Evolutionary conservation across 306 rosid genomes (phyloP), one percentile per base, ranked within the genome.

Genomic region (Chamaecrista fasciculata): DNA sequence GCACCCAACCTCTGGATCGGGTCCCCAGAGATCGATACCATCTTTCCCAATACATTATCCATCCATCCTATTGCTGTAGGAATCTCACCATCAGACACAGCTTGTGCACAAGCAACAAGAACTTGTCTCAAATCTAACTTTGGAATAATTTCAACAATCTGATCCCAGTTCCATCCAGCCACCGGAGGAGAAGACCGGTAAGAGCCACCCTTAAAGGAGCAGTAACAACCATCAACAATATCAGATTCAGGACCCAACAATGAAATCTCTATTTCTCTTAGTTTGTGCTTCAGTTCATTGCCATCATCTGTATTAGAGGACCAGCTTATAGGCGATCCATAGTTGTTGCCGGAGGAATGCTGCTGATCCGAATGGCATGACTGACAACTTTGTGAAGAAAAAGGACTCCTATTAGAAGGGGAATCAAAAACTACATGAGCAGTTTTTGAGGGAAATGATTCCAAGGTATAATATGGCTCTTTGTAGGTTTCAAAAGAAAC

Each of bases 1-100:
- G 98, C 96, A 44, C 98, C 91, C 72, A 92, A 31, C 52, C 98
- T 81, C 59, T 92, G 91, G 25, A 70, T 46, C 58, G 98, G 98
- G 21, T 87, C 89, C 25, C 98, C 96, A 28, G 79, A 62, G 61
- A 92, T 88, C 0, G 98, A 92, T 36, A 92, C 96, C 95, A 78
- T 89, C 62, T 78, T 84, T 75, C 63, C 92, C 81, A 92, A 78
- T 2, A 84, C 78, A 31, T 75, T 70, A 25, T 87, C 86, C 91
- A 92, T 84, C 50, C 71, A 78, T 1, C 73, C 76, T 23, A 47
- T 42, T 44, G 98, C 95, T 8, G 67, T 72, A 18, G 83, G 18
- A 26, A 87, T 19, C 29, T 92, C 87, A 3, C 21, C 71, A 49
- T 74, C 86, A 0, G 85, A 77, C 55, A 92, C 73, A 0, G 89